Base-by-base conservation (phyloP, 345 rosid species). In the Eucalyptus polyanthemos region DNA sequence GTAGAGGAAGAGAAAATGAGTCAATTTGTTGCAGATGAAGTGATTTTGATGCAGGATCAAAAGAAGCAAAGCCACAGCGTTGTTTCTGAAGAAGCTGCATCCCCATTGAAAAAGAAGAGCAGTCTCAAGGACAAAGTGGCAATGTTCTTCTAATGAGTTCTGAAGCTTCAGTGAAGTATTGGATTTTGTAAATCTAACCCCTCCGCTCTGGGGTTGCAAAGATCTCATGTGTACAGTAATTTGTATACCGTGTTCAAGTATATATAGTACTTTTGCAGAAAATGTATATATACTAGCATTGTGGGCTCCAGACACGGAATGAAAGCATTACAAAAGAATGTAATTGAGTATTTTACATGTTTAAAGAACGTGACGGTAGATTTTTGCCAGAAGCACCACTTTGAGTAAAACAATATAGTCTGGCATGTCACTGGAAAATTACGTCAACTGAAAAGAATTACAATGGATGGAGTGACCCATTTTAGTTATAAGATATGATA, bases 101-200 rank as follows among this genome's bases (percentile, higher is more conserved):
- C 91, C 27, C 65, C 80, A 11, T 37, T 56, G 56, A 95, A 93
- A 91, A 94, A 92, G 92, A 94, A 91, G 90, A 90, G 92, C 90
- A 93, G 94, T 88, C 93, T 95, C 44, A 93, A 91, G 90, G 93
- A 94, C 88, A 92, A 93, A 92, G 93, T 94, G n/a, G 92, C 94
- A 86, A 58, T 91, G 89, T 90, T 92, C 42, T 91, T 94, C 80
- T 93, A 93, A 69, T 93, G 91, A 86, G 16, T 24, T 29, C 31
- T 54, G 69, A 87, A 56, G 44, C 47, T 37, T 37, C 42, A 19
- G 45, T 37, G 14, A 72, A 72, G 81, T 40, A 34, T 11, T 37
- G 44, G 44, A 22, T 34, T 72, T 31, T 69, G 80, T 16, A 31
- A 16, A 16, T 69, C 80, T 37, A 69, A 69, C 7, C 80, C 42